Evolutionary conservation across 129 eudicot genomes (phyloP), one percentile per base, ranked within the genome.

Genomic region (Arctium minus): DNA sequence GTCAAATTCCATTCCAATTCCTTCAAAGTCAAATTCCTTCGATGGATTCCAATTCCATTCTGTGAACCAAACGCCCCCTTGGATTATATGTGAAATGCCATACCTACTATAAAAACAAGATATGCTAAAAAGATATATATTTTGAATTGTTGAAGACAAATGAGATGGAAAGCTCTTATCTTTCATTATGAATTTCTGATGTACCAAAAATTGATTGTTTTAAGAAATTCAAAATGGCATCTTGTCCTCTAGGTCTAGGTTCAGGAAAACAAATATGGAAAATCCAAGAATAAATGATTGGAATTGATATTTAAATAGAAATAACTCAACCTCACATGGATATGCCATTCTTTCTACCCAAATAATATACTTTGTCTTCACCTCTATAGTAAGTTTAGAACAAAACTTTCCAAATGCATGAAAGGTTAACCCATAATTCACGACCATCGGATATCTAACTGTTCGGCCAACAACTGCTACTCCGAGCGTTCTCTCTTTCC

Each of bases 341-440:
- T 0, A 73, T 74, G 72, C 27, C 29, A 72, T 32, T 74, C 30
- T 31, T 64, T 73, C 18, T 74, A 74, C 68, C 65, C 30, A 46
- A 35, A 82, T 22, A 56, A 42, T 76, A 75, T 69, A 46, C 70
- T 67, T 83, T 0, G 30, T 29, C 82, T 70, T 50, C 33, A 30
- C 77, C 42, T 39, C 39, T 71, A 83, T 71, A 77, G 56, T 15
- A 48, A 44, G 36, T 67, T 46, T 48, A 48, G 38, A 82, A 82
- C 81, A 75, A 82, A 82, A 74, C 7, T 81, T 74, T 65, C 69
- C 69, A 70, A 53, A 71, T 70, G 33, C 74, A 37, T 35, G 6
- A 56, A 65, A 3, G 60, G 53, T 78, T 39, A 12, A 78, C 40
- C 74, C 60, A 78, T 36, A 39, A 18, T 10, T 42, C 10, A 27